These are phyloP conservation scores for Macaranga tanarius DNA, from an alignment of 441 rosid species.

Conservation along the genomic window DNA sequence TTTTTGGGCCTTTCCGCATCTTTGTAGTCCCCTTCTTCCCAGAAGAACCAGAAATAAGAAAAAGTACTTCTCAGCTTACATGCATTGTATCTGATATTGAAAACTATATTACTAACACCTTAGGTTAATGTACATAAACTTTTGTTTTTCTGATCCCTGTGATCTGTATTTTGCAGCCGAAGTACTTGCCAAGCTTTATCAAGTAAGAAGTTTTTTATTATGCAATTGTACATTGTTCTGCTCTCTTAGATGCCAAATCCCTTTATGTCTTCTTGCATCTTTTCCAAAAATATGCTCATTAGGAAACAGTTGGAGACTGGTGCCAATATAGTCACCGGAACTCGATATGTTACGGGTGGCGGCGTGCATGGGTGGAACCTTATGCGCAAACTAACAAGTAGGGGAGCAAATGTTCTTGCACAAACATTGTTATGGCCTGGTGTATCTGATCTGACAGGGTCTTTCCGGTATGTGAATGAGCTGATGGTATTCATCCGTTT, in stretches of 20 bases:
- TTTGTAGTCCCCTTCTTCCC: background rate
- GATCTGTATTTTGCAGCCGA: constrained; percentile 67
- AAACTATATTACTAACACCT: background rate
- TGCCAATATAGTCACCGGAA: constrained; percentile 94
- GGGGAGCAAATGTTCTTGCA: constrained; percentile 98
- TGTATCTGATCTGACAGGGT: constrained; percentile 95
- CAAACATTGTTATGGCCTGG: constrained; percentile 97
- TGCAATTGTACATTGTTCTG: background rate
- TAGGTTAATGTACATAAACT: background rate
- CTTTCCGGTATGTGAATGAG: constrained; percentile 63
- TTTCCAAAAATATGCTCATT: constrained; percentile 18
- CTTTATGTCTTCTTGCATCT: constrained; percentile 18
- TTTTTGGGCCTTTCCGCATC: background rate
- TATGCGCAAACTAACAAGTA: constrained; percentile 94
- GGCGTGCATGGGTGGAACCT: constrained; percentile 99
- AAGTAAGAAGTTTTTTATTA: constrained; percentile 48
- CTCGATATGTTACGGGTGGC: constrained; percentile 84
- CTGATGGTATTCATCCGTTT: background rate
- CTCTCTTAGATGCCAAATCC: constrained; percentile 7
- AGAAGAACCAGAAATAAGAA: background rate
- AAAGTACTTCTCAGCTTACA: background rate
- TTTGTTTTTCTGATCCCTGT: constrained; percentile 13
- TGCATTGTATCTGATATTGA: background rate
- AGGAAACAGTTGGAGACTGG: constrained; percentile 91
- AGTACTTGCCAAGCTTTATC: constrained; percentile 90